phyloP scores from a whole-genome alignment of 805 yeast genomes.

The Yamadazyma nakazawae region DNA sequence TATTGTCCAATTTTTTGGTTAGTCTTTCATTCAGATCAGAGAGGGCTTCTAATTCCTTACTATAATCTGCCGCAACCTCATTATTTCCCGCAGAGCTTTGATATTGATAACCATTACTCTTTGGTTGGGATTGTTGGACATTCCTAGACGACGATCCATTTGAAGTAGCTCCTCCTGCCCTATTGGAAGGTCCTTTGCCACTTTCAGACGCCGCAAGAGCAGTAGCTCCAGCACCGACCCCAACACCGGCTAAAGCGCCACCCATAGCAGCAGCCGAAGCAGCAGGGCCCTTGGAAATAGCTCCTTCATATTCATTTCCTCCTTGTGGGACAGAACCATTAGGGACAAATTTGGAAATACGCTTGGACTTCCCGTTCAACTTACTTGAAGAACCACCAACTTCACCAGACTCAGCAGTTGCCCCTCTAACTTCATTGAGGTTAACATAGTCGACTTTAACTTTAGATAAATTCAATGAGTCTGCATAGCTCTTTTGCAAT shows the following conservation, averaged over 20 bases:
- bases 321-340: slow-evolving; percentile 8
- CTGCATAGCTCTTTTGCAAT: slow-evolving; percentile 57
- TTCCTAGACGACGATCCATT: not conserved
- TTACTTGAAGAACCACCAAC: slow-evolving; percentile 6
- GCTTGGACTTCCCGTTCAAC: slow-evolving; percentile 15
- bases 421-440: slow-evolving; percentile 16
- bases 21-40: slow-evolving; percentile 39
- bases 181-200: not conserved
- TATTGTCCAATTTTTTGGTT: slow-evolving; percentile 44
- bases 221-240: not conserved
- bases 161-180: not conserved
- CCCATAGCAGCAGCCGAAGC: slow-evolving; percentile 4
- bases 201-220: not conserved
- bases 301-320: not conserved
- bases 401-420: not conserved
- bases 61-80: slow-evolving; percentile 9
- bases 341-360: slow-evolving; percentile 16
- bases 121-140: not conserved
- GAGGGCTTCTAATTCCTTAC: slow-evolving; percentile 35
- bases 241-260: slow-evolving; percentile 9
- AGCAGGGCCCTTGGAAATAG: not conserved
- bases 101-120: not conserved
- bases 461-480: slow-evolving; percentile 56
- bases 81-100: not conserved
- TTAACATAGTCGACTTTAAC: slow-evolving; percentile 56